Base-by-base conservation (phyloP, 352 stramenopile genomes). In the Globisporangium spinosum region DNA sequence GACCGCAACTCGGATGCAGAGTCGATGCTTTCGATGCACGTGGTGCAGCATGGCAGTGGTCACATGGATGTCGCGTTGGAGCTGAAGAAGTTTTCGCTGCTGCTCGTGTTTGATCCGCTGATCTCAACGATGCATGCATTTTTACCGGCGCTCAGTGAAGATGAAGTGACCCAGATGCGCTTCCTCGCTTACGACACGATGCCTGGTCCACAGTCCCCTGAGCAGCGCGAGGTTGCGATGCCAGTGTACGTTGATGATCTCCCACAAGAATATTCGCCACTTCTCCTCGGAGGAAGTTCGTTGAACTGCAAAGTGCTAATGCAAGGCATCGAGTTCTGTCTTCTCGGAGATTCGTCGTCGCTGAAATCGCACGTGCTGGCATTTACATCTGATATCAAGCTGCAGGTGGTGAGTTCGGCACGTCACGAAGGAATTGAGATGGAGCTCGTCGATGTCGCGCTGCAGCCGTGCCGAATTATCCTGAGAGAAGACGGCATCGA, bases 41-140 rank as follows among this genome's bases (percentile, higher is more conserved):
- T 92, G 25, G 72, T 71, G 0, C 76, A 92, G 57, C 70, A 77
- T 1, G 79, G 78, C 45, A 82, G 79, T 27, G 77, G 77, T 15
- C 77, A 91, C 59, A 76, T 87, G 58, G 77, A 90, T 65, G 34
- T 93, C n/a, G 68, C 70, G 2, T 32, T 91, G 17, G 74, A 67
- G 0, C 66, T 95, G 1, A 81, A 79, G 54, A 64, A 89, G 25
- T 88, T 94, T 49, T 89, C 85, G 29, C 45, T 94, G 29, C 45
- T 96, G 23, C 65, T 94, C 49, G 70, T 95, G 2, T 92, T 94
- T 68, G 85, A 93, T 58, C 89, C 89, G 54, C 67, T 96, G 29
- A 65, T 94, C 34, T 69, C 73, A 12, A 68, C 70, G 9, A 76
- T 79, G 69, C 73, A 90, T 51, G 72, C 78, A 22, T 92, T 90